Conservation (phyloP, 495 filamentous ascomycete genomes). For the Penicillium silybi region DNA sequence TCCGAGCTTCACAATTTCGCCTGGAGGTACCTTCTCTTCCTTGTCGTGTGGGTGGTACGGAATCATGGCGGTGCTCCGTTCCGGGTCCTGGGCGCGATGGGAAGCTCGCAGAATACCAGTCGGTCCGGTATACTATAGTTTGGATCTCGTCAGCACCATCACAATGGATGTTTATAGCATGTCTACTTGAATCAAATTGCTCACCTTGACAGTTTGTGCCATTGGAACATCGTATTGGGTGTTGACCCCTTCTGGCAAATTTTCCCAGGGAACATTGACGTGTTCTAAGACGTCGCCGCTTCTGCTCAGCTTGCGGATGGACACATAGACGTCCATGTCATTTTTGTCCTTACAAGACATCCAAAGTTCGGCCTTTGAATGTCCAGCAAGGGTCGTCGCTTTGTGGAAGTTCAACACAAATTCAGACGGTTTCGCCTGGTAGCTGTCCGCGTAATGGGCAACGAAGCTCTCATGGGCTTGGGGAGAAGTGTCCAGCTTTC, state of each 20-base stretch:
- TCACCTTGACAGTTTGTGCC: no score
- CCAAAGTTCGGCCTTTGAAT: neutral
- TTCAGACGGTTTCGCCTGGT: no score
- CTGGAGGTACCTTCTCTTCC: constrained; percentile 31
- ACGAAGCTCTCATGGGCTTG: no score
- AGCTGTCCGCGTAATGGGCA: no score
- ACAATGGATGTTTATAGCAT: no score
- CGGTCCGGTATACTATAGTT: no score
- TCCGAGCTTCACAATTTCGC: constrained; percentile 29
- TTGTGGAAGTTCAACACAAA: no score
- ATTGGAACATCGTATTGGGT: no score
- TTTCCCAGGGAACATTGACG: constrained; percentile 35
- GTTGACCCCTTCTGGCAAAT: no score
- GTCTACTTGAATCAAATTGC: no score
- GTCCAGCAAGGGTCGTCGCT: neutral
- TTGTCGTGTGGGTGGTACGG: constrained; percentile 33
- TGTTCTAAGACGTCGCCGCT: constrained; percentile 30
- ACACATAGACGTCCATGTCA: constrained; percentile 39
- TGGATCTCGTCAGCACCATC: no score
- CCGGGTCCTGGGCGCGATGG: constrained; percentile 25
- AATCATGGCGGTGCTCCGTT: constrained; percentile 20
- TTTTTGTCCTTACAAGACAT: constrained; percentile 32
- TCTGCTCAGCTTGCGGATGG: constrained; percentile 34
- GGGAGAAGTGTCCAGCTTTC: no score
- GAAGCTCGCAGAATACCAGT: constrained; percentile 34